Evolutionary conservation across 192 early-diverging fungal genomes (phyloP), one percentile per base, ranked within the genome.

Genomic region (Coemansia sp.): DNA sequence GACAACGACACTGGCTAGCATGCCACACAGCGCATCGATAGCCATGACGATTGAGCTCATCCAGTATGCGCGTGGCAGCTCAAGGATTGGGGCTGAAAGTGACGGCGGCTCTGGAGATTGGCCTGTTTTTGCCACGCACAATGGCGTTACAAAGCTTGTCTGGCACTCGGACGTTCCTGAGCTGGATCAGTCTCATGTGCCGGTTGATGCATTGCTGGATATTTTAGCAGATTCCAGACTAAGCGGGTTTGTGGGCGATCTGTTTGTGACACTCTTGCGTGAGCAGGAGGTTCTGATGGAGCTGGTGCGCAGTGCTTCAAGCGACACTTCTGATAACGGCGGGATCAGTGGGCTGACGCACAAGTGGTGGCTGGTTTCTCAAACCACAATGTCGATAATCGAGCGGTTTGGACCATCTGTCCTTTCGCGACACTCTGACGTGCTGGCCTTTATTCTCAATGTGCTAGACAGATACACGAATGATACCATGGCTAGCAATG

Each of bases 221-320:
- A 87, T 96, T 55, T 66, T 94, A 41, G 69, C 76, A 26, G 57
- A 59, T 9, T 4, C 12, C 0, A 39, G 36, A 39, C 12, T 59
- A 41, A n/a, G 57, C 39, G 69, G 57, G 6, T 65, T 94, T 1
- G 64, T 84, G 1, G 91, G 91, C 26, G 90, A 88, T 48, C 75
- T 95, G 18, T 95, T 93, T 68, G 82, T 95, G 63, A 85, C 84
- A 57, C 68, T 95, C 37, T 65, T 94, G 52, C 90, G 90, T 46
- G 87, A 92, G 54, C 92, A 93, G 18, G 70, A 70, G 41, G 74
- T 67, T 77, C 83, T 56, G 76, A 83, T 45, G 71, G 87, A 46
- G 68, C 76, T 82, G 63, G 69, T 52, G 61, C 78, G 68, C 49
- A 26, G 51, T 13, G 51, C 51, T 26, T 6, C 51, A 12, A n/a